Evolutionary conservation across 2,329 filamentous ascomycete species (phyloP).

Genomic region (Penicillium griseofulvum): DNA sequence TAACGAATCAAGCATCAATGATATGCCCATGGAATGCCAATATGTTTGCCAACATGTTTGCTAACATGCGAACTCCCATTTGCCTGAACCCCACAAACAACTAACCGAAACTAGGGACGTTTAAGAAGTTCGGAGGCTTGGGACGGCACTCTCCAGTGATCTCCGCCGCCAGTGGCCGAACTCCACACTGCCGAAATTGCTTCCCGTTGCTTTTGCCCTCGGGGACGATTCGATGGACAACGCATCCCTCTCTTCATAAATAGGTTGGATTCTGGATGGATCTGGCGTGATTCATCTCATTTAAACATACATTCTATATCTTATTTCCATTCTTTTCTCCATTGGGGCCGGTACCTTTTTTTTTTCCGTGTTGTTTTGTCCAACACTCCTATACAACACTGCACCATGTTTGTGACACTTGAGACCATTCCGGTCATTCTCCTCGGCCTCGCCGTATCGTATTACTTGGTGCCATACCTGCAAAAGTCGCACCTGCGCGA

Average conservation of each 20-base stretch:
- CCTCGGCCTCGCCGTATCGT: constrained; percentile 52
- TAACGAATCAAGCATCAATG: constrained; percentile 1
- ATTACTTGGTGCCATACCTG: constrained; percentile 59
- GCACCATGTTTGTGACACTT: constrained; percentile 31
- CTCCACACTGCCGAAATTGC: constrained; percentile 22
- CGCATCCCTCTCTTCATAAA: constrained; percentile 14
- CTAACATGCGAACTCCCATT: constrained; percentile 10
- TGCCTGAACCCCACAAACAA: not conserved
- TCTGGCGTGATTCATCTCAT: not conserved
- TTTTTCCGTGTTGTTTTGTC: not conserved
- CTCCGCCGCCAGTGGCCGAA: not conserved
- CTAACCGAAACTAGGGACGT: constrained; percentile 15
- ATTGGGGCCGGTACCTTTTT: not conserved
- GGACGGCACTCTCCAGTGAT: constrained; percentile 19
- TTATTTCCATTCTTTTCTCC: not conserved
- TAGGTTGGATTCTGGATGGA: constrained; percentile 5
- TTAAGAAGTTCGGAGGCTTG: constrained; percentile 10
- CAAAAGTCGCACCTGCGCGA: constrained; percentile 53
- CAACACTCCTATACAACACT: constrained; percentile 1
- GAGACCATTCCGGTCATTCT: constrained; percentile 41
- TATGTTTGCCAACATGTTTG: constrained; percentile 1
- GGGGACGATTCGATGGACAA: constrained; percentile 11
- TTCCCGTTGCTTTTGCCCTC: constrained; percentile 22
- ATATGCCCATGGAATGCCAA: not conserved
- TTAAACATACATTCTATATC: not conserved